Evolutionary conservation across 1,139 yeast genomes (phyloP), one percentile per base, ranked within the genome.

Genomic region (Saccharomyces pastorianus): DNA sequence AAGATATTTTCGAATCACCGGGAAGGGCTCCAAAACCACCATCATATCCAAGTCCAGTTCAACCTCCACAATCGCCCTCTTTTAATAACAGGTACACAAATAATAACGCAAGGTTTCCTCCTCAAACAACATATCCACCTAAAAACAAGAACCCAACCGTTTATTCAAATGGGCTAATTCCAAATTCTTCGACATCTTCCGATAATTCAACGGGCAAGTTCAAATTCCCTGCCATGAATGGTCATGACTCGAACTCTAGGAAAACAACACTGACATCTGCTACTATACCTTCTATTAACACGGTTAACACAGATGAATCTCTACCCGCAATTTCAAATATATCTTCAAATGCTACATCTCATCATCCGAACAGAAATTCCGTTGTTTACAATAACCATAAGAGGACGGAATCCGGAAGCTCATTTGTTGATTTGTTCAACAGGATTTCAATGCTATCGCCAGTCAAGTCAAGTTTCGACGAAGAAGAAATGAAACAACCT

Each of bases 1-100:
- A 59, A 23, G 58, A 56, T 13, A 53, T 63, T 8, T 82, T 83
- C 62, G 68, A 74, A 47, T 82, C 88, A 0, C 88, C 88, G 20
- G 75, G 88, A 65, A 79, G 71, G 60, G 84, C 86, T 0, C 88
- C 87, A 0, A 76, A 74, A 53, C 84, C 84, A 9, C 85, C 85
- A 4, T 65, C 73, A 2, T 73, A 71, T 49, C 75, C 77, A 48
- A 76, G 78, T 51, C 82, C 82, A 1, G 75, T 76, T 4, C 71
- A 62, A 55, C 70, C 71, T 13, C 65, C 64, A 2, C 54, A 57
- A 46, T 68, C 71, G 1, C 71, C 71, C 2, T 47, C 55, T 23
- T 41, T 47, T 9, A 47, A 51, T 25, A 54, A 47, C 14, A 44
- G 23, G 9, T 6, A 46, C 4, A 17, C 27, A 13, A 46, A n/a